Base-by-base conservation (phyloP, 495 filamentous ascomycete species). In the Aspergillus funiculosus region DNA sequence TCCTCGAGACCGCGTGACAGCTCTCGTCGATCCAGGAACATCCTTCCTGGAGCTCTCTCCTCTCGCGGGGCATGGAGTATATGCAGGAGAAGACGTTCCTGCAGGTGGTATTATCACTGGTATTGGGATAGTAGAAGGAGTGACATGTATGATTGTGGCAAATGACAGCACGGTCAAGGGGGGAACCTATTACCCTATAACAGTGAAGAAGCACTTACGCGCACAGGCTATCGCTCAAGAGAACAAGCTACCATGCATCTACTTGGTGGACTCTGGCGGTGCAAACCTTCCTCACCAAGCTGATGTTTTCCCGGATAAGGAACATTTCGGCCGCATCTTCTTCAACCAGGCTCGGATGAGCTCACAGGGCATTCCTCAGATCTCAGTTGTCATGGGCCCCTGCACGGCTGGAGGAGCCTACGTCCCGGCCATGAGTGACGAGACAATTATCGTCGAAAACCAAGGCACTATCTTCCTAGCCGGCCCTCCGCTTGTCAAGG, bases 111-210 rank as follows among this genome's bases (percentile, higher is more conserved):
- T 98, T 46, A 88, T 98, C 36, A 94, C 92, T 0, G 92, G 92
- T 0, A 81, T 97, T 41, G 92, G 94, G 1, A 86, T 82, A 1
- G 85, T 98, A 2, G 82, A 90, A 54, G 92, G 94, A 1, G 89
- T 95, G 5, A 82, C 80, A 14, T 96, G 94, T 58, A 83, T 97
- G 73, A 86, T 98, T 50, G 86, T 98, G 35, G 92, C 89, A 19
- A 98, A 98, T 57, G 92, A 98, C 60, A 91, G 86, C 72, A 98
- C 92, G 10, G 92, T 95, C 50, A 98, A 98, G 69, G 92, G 94
- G n/a, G 92, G 92, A 35, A 96, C 94, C 2, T 98, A 98, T 68
- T 97, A 89, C 63, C 92, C 92, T 0, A 90, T 98, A 40, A 98
- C 92, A 1, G 89, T 98, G 24, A 95, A 95, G 72, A 98, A 98